Conservation (phyloP, 108 stramenopile species). For the Cyclotella choctawhatcheeana region DNA sequence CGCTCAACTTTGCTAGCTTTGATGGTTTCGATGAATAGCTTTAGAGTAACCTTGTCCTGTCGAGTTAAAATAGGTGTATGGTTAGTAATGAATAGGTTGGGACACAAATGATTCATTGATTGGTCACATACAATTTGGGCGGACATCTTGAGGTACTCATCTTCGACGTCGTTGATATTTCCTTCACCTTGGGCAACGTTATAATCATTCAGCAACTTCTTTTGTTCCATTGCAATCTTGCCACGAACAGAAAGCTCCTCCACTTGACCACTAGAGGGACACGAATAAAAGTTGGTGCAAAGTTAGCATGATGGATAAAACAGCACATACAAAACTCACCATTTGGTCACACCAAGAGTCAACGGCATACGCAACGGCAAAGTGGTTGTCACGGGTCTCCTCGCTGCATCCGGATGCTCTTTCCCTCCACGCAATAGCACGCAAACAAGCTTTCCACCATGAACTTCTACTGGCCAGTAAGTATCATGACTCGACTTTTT, state of each 20-base stretch:
- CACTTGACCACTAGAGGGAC: constrained; percentile 42
- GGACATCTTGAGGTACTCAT: constrained; percentile 62
- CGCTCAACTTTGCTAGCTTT: constrained; percentile 74
- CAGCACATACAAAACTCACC: neutral
- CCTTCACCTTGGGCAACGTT: constrained; percentile 36
- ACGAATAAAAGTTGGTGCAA: neutral
- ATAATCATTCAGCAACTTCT: constrained; percentile 60
- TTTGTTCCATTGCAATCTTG: constrained; percentile 71
- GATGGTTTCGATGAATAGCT: constrained; percentile 64
- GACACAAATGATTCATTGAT: neutral
- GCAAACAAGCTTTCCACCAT: constrained; percentile 79
- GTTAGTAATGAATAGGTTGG: neutral
- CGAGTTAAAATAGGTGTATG: neutral
- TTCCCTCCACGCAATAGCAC: constrained; percentile 84
- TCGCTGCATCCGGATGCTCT: constrained; percentile 76
- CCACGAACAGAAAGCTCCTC: constrained; percentile 81
- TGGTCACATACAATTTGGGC: constrained; percentile 65
- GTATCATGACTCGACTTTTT: constrained; percentile 76
- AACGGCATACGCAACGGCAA: constrained; percentile 78
- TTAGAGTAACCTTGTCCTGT: constrained; percentile 80
- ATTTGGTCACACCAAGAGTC: constrained; percentile 42
- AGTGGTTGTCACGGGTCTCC: constrained; percentile 77
- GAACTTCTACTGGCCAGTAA: constrained; percentile 80
- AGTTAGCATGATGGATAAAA: neutral
- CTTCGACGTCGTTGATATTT: constrained; percentile 59